phyloP scores from a whole-genome alignment of 2,329 filamentous ascomycete species.

The Acrocalymma vagum region DNA sequence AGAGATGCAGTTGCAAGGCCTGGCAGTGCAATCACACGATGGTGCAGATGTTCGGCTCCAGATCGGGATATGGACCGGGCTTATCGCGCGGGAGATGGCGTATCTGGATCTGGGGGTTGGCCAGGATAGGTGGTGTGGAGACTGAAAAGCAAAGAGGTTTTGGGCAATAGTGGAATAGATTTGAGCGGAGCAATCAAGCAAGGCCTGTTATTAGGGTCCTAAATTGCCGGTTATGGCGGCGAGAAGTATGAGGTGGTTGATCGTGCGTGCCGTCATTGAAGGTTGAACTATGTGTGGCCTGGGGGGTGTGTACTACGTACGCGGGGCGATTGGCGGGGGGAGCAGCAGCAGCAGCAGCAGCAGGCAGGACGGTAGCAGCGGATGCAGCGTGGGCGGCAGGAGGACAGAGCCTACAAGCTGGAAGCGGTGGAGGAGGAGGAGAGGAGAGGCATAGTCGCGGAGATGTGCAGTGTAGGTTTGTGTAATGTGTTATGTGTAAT shows the following conservation, averaged over 20 bases:
- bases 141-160: slow-evolving; percentile 29
- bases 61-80: slow-evolving; percentile 37
- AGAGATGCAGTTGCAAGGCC: slow-evolving; percentile 22
- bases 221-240: slow-evolving; percentile 49
- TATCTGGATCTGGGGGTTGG: slow-evolving; percentile 28
- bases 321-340: slow-evolving; percentile 1
- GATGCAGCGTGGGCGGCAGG: slow-evolving; percentile 11
- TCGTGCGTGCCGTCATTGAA: slow-evolving; percentile 54
- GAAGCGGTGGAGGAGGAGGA: slow-evolving; percentile 34
- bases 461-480: slow-evolving; percentile 1
- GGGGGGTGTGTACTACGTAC: no score
- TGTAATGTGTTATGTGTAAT: not conserved
- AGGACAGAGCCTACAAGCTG: no score
- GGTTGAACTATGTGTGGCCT: no score
- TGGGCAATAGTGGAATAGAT: slow-evolving; percentile 22
- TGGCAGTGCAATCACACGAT: slow-evolving; percentile 39
- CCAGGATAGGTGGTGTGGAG: slow-evolving; percentile 29
- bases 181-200: slow-evolving; percentile 8
- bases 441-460: slow-evolving; percentile 25
- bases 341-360: slow-evolving; percentile 24
- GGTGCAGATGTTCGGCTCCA: slow-evolving; percentile 30
- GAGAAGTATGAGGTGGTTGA: slow-evolving; percentile 53
- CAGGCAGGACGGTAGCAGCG: not conserved
- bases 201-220: slow-evolving; percentile 34
- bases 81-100: slow-evolving; percentile 49